Evolutionary conservation across 2,329 filamentous ascomycete genomes (phyloP).

Genomic region (Penicillium sp.): DNA sequence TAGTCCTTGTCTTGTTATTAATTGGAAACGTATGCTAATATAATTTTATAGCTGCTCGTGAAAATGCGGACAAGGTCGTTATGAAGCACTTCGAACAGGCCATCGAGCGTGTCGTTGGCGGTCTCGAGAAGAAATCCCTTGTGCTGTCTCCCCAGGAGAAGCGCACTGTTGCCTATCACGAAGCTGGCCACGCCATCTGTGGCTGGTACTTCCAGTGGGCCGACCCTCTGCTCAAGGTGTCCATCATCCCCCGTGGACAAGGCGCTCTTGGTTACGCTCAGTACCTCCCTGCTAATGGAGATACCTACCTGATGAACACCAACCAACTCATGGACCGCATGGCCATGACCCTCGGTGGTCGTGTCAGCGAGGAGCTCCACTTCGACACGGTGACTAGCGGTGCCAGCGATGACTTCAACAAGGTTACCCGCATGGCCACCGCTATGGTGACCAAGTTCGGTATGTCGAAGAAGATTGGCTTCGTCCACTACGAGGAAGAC

Average conservation of each 20-base stretch:
- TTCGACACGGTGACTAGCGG: conserved; percentile 96
- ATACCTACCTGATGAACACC: conserved; percentile 93
- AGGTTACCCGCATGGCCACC: conserved; percentile 93
- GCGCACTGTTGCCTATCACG: conserved; percentile 94
- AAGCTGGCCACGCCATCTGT: conserved; percentile 96
- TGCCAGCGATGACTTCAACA: conserved; percentile 96
- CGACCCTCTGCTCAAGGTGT: conserved; percentile 97
- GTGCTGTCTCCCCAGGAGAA: conserved; percentile 94
- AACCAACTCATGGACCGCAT: conserved; percentile 98
- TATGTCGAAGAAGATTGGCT: conserved; percentile 93
- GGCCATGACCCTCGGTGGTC: conserved; percentile 97
- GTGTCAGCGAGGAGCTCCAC: conserved; percentile 93
- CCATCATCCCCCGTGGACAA: conserved; percentile 94
- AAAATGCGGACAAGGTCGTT: conserved; percentile 74
- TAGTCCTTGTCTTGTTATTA: conserved; percentile 14
- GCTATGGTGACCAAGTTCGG: conserved; percentile 99
- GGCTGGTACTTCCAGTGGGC: conserved; percentile 97
- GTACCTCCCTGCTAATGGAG: conserved; percentile 79
- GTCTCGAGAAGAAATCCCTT: conserved; percentile 94
- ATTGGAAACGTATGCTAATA: conserved; percentile 41
- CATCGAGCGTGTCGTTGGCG: conserved; percentile 94
- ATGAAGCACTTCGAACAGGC: conserved; percentile 96
- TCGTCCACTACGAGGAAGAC: conserved; percentile 84
- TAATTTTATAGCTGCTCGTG: conserved; percentile 68
- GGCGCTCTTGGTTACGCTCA: conserved; percentile 94